Percentiles rank a stretch among this genome's conserved stretches.
Evolutionary conservation across 2,329 filamentous ascomycete genomes (phyloP).

Genomic region (Akanthomyces uredinophilus): DNA sequence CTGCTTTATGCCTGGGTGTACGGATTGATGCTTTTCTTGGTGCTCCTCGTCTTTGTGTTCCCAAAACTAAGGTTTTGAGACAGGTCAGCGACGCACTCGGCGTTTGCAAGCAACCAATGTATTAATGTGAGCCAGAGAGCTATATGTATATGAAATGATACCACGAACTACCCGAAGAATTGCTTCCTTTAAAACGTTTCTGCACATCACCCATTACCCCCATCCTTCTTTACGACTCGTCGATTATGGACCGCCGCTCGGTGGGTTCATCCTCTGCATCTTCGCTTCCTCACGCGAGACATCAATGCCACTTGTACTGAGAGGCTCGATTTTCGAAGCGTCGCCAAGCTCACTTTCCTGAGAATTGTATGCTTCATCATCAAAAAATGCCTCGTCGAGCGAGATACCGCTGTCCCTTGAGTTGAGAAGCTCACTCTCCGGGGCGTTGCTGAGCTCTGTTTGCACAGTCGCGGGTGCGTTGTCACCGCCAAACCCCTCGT

Average conservation of each 20-base stretch:
- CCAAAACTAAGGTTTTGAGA: constrained; percentile 80
- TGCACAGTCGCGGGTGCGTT: neutral
- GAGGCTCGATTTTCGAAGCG: too few relatives aligned
- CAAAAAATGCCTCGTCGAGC: neutral
- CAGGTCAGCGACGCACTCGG: neutral
- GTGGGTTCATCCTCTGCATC: neutral
- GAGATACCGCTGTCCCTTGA: neutral
- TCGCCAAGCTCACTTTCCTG: neutral
- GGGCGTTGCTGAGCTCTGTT: neutral
- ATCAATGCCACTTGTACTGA: neutral
- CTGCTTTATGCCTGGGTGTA: constrained; percentile 81
- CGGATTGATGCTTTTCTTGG: constrained; percentile 69
- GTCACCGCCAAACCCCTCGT: neutral
- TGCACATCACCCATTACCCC: neutral
- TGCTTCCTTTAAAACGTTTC: too few relatives aligned
- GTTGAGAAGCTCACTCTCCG: neutral
- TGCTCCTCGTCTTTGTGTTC: constrained; percentile 77
- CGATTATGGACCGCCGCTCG: too few relatives aligned
- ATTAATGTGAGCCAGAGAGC: neutral
- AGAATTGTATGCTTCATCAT: neutral
- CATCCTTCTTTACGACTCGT: neutral
- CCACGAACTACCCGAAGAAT: neutral
- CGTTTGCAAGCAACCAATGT: neutral
- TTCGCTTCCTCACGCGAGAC: neutral
- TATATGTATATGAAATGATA: constrained; percentile 12